Conservation (phyloP, 768 basidiomycete species). For the Mycena alexandri region DNA sequence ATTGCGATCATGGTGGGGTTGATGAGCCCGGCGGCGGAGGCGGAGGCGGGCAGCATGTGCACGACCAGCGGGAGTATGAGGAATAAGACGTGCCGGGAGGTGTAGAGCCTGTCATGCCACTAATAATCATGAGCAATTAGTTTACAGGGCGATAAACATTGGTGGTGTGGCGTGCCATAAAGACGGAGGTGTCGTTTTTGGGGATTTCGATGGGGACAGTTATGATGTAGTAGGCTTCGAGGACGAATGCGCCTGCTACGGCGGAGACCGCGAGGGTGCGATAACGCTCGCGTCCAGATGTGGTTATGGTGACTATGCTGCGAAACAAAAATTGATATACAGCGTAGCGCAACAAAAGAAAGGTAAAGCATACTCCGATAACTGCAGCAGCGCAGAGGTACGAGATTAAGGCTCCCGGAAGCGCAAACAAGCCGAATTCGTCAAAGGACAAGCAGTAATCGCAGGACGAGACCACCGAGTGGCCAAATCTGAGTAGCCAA, state of each 20-base stretch:
- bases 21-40: slow-evolving; percentile 48
- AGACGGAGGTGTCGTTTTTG: slow-evolving; percentile 49
- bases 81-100: slow-evolving; percentile 69
- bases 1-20: slow-evolving; percentile 45
- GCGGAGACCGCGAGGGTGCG: slow-evolving; percentile 63
- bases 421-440: slow-evolving; percentile 71
- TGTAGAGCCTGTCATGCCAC: slow-evolving; percentile 76
- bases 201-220: slow-evolving; percentile 64
- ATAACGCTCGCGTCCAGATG: slow-evolving; percentile 57
- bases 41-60: slow-evolving; percentile 55
- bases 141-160: slow-evolving; percentile 6
- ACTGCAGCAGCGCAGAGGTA: slow-evolving; percentile 71
- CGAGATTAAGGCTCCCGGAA: slow-evolving; percentile 66
- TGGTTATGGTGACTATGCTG: slow-evolving; percentile 56
- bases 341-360: background rate
- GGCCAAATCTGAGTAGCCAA: slow-evolving; percentile 69
- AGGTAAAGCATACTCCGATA: slow-evolving; percentile 59
- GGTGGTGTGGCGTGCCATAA: slow-evolving; percentile 51
- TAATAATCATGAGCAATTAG: slow-evolving; percentile 43
- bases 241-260: slow-evolving; percentile 45
- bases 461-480: slow-evolving; percentile 72
- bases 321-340: background rate
- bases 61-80: slow-evolving; percentile 66
- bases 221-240: slow-evolving; percentile 66
- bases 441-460: slow-evolving; percentile 71